phyloP scores from a whole-genome alignment of 495 filamentous ascomycete genomes.

The Tuber brumale region DNA sequence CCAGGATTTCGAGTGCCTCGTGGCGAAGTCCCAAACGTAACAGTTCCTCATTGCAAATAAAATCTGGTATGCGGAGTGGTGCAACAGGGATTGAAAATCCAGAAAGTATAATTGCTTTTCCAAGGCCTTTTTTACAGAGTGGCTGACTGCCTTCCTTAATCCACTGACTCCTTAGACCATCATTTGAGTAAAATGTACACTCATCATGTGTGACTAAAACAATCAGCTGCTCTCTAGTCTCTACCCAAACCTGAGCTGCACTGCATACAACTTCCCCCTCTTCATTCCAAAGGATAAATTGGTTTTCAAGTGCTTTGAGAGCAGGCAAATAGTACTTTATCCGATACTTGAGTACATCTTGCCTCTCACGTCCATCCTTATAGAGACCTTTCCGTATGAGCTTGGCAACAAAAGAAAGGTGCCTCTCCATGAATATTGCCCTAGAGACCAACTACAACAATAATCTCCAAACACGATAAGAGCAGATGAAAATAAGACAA shows the following conservation, averaged over 20 bases:
- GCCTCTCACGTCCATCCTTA: constrained; percentile 6
- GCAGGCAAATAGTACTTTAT: not conserved
- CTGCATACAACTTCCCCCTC: not conserved
- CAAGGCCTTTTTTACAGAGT: not conserved
- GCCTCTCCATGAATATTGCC: no score
- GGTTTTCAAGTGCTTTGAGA: not conserved
- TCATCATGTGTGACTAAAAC: constrained; percentile 3
- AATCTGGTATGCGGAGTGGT: not conserved
- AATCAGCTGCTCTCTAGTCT: not conserved
- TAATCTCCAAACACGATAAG: no score
- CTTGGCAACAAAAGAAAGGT: no score
- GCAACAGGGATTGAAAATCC: not conserved
- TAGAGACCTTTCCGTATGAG: constrained; percentile 12
- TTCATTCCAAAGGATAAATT: not conserved
- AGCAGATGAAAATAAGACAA: no score
- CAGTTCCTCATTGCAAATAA: not conserved
- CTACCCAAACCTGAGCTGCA: not conserved
- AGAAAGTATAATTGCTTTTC: not conserved
- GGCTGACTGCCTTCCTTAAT: not conserved
- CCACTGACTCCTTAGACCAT: not conserved
- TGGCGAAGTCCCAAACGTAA: not conserved
- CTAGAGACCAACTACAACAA: no score
- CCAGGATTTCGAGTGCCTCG: not conserved
- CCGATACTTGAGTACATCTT: constrained; percentile 1
- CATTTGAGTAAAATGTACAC: constrained; percentile 4